Evolutionary conservation across 2,329 filamentous ascomycete species (phyloP), one percentile per base, ranked within the genome.

Genomic region (Apiospora arundinis): DNA sequence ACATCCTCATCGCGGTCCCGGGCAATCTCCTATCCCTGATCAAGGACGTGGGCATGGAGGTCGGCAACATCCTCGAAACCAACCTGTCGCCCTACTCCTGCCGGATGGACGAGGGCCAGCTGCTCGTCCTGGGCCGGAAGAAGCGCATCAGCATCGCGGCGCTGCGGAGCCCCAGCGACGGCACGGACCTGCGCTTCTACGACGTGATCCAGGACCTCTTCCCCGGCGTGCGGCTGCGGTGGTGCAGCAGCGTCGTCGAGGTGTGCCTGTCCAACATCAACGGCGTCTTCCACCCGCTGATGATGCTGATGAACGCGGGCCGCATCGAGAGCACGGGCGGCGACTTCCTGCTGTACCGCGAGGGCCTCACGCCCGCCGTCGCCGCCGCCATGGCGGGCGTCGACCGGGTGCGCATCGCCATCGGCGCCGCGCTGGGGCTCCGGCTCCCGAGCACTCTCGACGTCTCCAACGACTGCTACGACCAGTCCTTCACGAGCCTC

Each of bases 251-350:
- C 68, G 71, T 76, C 48, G 66, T 78, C 28, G 76, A 78, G 70
- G 77, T 76, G n/a, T 75, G 72, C 65, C 65, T 78, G 42, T 69
- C 70, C 56, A 78, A 78, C 69, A 72, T 78, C 72, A 78, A 78
- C 70, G 76, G 76, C 18, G 76, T 77, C 9, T 77, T 78, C 40
- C 77, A 78, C 71, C 75, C 76, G 4, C 70, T 76, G 21, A 76
- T 77, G 75, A 74, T 77, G 73, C 69, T 78, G 12, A 74, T 78
- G 75, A 78, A 78, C 67, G 75, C 74, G 4, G 77, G 77, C 16
- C 75, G 77, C 32, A 78, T 78, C 40, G 77, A 78, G 68, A 76
- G 70, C 69, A 77, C 77, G 0, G 72, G 11, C 1, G 76, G 77
- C 16, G 74, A 75, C 45, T 78, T 78, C 48, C 56, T 75, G 12